Conservation (phyloP, 192 early-diverging fungal species). For the Thamnidium elegans region DNA sequence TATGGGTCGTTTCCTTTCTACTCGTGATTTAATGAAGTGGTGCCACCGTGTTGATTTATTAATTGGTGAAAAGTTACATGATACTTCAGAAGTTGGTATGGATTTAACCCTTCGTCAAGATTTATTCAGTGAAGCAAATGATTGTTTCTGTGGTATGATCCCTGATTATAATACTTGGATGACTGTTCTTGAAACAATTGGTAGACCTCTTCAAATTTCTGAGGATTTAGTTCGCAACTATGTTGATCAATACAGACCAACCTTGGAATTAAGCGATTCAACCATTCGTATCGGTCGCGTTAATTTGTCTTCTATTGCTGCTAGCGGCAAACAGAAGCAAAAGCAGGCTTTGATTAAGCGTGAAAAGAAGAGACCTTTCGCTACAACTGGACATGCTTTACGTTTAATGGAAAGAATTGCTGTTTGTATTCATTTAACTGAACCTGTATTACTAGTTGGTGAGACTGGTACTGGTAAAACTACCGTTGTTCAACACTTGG, state of each 20-base stretch:
- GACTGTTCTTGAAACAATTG: constrained; percentile 59
- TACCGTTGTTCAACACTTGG: constrained; percentile 89
- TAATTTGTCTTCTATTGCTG: constrained; percentile 39
- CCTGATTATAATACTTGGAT: constrained; percentile 64
- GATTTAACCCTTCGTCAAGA: constrained; percentile 52
- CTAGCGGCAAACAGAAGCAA: constrained; percentile 28
- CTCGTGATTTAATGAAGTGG: constrained; percentile 92
- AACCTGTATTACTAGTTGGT: constrained; percentile 89
- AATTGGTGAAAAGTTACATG: constrained; percentile 30
- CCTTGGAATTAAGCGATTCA: constrained; percentile 39
- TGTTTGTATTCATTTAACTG: constrained; percentile 71
- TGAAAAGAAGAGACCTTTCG: constrained; percentile 64
- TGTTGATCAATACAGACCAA: constrained; percentile 66
- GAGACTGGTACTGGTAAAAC: constrained; percentile 99
- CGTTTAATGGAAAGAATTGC: constrained; percentile 86
- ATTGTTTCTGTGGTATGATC: constrained; percentile 85
- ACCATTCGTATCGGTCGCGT: constrained; percentile 56
- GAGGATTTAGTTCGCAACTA: constrained; percentile 66
- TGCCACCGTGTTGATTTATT: constrained; percentile 67
- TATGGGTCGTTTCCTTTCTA: constrained; percentile 60
- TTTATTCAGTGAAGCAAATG: constrained; percentile 82
- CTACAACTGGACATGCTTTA: constrained; percentile 77
- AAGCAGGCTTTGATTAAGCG: constrained; percentile 32
- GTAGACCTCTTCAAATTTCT: constrained; percentile 66
- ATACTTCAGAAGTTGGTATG: constrained; percentile 25